Conservation (phyloP, 768 basidiomycete genomes). For the Holtermannia corniformis region DNA sequence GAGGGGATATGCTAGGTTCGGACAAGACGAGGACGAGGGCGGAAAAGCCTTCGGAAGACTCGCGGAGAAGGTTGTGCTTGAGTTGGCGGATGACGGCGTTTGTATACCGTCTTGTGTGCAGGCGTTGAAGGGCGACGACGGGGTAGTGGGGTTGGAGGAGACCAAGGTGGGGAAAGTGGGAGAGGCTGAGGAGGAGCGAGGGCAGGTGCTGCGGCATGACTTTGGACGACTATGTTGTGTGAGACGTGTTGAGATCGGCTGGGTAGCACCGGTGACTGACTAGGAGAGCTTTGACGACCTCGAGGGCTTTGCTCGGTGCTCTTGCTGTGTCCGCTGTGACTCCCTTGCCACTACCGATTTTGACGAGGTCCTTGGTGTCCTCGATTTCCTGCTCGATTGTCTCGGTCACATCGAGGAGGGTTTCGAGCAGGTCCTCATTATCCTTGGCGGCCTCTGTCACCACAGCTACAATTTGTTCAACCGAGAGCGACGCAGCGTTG, state of each 20-base stretch:
- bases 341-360: conserved; percentile 8
- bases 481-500: not conserved
- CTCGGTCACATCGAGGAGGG: conserved; percentile 10
- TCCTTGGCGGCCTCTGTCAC: not conserved
- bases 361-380: conserved; percentile 11
- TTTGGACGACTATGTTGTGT: conserved; percentile 6
- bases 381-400: conserved; percentile 12
- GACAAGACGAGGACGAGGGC: conserved; percentile 81
- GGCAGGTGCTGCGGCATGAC: conserved; percentile 20
- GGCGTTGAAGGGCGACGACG: conserved; percentile 20
- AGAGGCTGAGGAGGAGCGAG: conserved; percentile 19
- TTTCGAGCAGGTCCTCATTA: conserved; percentile 2
- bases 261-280: conserved; percentile 6
- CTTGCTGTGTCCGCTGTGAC: not conserved
- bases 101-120: conserved; percentile 28
- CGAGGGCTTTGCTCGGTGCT: conserved; percentile 11
- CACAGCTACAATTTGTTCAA: not conserved
- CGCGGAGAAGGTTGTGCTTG: conserved; percentile 94
- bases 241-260: not conserved
- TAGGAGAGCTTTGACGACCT: conserved; percentile 19
- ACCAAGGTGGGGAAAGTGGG: conserved; percentile 14
- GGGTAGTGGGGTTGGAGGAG: conserved; percentile 21
- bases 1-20: conserved; percentile 41
- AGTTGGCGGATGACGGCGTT: conserved; percentile 53
- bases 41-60: conserved; percentile 95